Percentiles rank a stretch among this genome's conserved stretches.
phyloP scores from a whole-genome alignment of 352 stramenopile species.

The Globisporangium apiculatum region DNA sequence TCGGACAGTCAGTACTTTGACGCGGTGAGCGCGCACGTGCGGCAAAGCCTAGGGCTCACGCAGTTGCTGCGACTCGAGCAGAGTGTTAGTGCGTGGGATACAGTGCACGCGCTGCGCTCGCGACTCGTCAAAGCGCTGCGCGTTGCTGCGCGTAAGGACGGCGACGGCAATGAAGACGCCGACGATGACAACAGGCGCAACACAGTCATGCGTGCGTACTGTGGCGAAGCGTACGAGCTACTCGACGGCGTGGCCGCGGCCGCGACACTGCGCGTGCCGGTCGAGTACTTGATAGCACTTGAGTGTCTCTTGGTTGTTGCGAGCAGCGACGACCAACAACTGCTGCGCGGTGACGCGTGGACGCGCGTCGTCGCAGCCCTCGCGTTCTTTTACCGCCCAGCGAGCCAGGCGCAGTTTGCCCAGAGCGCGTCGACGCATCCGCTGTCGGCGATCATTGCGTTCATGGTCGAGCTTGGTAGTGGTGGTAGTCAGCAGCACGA shows the following conservation, averaged over 20 bases:
- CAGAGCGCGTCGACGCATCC: slow-evolving; percentile 48
- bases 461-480: slow-evolving; percentile 13
- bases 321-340: slow-evolving; percentile 19
- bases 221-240: slow-evolving; percentile 19
- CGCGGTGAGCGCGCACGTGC: slow-evolving; percentile 3
- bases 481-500: background rate
- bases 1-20: slow-evolving; percentile 4
- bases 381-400: slow-evolving; percentile 60
- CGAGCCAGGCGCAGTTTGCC: slow-evolving; percentile 45
- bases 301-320: slow-evolving; percentile 31
- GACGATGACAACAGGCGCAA: slow-evolving; percentile 2
- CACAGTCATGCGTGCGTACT: slow-evolving; percentile 20
- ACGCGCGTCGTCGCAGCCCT: slow-evolving; percentile 38
- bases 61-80: slow-evolving; percentile 28
- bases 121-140: slow-evolving; percentile 32
- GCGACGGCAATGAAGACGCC: background rate
- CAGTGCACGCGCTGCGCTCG: slow-evolving; percentile 28
- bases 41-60: slow-evolving; percentile 8
- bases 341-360: slow-evolving; percentile 21
- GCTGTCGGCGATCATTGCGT: slow-evolving; percentile 47
- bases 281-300: slow-evolving; percentile 58
- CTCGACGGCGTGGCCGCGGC: slow-evolving; percentile 30
- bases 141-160: slow-evolving; percentile 14
- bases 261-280: slow-evolving; percentile 22
- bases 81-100: slow-evolving; percentile 29